These are phyloP conservation scores for Eimeria sp. DNA, from an alignment of 169 alveolate species.

Conservation along the genomic window DNA sequence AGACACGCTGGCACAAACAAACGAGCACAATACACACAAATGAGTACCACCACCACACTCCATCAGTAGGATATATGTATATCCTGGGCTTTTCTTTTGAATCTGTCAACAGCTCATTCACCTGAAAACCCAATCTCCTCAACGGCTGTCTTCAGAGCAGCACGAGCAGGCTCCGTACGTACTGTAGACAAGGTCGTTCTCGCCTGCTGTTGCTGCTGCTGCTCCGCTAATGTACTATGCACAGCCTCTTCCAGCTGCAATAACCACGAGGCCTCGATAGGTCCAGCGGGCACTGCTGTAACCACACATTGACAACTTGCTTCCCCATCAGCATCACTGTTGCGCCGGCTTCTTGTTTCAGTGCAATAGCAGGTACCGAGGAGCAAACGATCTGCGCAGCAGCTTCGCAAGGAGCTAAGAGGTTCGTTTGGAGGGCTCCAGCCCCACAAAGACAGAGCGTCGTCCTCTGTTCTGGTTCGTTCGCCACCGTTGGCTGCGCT, in stretches of 20 bases:
- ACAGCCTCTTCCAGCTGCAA: constrained; percentile 6
- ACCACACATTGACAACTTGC: neutral
- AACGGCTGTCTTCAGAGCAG: neutral
- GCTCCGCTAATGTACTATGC: neutral
- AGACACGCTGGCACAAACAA: too few species aligned
- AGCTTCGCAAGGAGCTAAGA: constrained; percentile 26
- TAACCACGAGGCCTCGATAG: constrained; percentile 31
- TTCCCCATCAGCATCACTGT: neutral
- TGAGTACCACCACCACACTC: too few species aligned
- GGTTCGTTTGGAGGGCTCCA: constrained; percentile 2
- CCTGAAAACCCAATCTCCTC: constrained; percentile 56
- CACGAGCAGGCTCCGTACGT: neutral
- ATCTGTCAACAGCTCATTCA: neutral
- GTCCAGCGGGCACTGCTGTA: neutral
- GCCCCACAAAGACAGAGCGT: neutral
- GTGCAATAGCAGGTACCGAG: neutral
- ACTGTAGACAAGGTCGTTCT: neutral
- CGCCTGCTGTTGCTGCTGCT: neutral
- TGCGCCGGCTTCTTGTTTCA: neutral
- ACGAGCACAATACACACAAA: too few species aligned
- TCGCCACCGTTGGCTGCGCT: neutral
- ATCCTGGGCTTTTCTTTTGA: neutral
- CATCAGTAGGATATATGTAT: too few species aligned
- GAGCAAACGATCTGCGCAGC: constrained; percentile 46
- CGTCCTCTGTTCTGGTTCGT: neutral